These are phyloP conservation scores for Mortierella sp. DNA, from an alignment of 371 early-diverging fungal species.

Conservation along the genomic window DNA sequence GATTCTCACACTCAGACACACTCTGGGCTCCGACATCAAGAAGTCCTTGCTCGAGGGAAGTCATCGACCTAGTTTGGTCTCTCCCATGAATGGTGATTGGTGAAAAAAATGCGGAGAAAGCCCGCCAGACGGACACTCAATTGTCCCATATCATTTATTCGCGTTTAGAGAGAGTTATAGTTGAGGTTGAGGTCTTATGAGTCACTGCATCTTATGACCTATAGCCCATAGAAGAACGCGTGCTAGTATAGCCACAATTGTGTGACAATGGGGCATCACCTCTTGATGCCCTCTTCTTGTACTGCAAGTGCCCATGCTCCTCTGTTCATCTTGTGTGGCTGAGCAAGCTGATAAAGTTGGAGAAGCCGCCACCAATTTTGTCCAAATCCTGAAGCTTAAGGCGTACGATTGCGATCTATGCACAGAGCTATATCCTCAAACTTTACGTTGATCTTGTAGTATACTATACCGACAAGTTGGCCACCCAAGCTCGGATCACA, in stretches of 20 bases:
- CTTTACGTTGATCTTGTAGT: too few species aligned
- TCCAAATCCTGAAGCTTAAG: neutral
- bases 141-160: neutral
- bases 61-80: neutral
- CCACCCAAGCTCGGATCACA: too few species aligned
- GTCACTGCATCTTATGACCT: neutral
- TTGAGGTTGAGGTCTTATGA: neutral
- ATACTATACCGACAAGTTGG: too few species aligned
- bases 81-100: neutral
- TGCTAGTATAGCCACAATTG: neutral
- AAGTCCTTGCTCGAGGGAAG: neutral
- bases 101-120: slow-evolving; percentile 13
- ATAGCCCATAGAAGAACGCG: neutral
- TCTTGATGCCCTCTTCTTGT: too few species aligned
- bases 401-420: too few species aligned
- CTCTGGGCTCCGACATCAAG: neutral
- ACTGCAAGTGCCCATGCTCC: too few species aligned
- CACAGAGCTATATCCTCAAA: too few species aligned
- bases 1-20: neutral
- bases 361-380: too few species aligned
- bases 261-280: too few species aligned
- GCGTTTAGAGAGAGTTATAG: neutral
- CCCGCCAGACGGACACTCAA: slow-evolving; percentile 17
- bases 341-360: too few species aligned
- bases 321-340: too few species aligned